phyloP scores from a whole-genome alignment of 2,329 filamentous ascomycete genomes.

The Rugonectria rugulosa region DNA sequence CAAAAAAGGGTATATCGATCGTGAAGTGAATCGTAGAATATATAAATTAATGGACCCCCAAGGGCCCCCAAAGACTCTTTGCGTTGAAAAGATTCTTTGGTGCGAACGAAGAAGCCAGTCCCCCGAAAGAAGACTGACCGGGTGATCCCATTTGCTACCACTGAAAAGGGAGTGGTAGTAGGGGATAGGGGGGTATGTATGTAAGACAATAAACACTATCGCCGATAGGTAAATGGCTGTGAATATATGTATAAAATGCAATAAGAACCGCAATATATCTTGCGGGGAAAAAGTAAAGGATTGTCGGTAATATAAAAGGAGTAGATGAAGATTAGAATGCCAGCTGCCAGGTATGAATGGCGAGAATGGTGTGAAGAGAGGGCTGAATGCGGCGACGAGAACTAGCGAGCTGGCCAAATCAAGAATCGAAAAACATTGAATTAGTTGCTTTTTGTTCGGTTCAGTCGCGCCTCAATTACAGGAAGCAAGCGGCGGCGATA shows the following conservation, averaged over 20 bases:
- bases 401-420: slow-evolving; percentile 27
- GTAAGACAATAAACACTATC: slow-evolving; percentile 46
- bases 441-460: not conserved
- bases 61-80: slow-evolving; percentile 22
- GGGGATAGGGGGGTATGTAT: slow-evolving; percentile 5
- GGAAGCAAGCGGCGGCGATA: slow-evolving; percentile 59
- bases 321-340: slow-evolving; percentile 33
- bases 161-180: slow-evolving; percentile 3
- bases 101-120: slow-evolving; percentile 27
- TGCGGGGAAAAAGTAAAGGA: slow-evolving; percentile 21
- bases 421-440: slow-evolving; percentile 25
- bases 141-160: slow-evolving; percentile 13
- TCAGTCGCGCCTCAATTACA: slow-evolving; percentile 41
- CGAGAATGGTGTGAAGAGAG: slow-evolving; percentile 16
- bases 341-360: slow-evolving; percentile 27
- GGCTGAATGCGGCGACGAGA: slow-evolving; percentile 11
- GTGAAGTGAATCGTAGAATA: slow-evolving; percentile 40
- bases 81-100: slow-evolving; percentile 13
- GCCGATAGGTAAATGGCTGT: slow-evolving; percentile 40
- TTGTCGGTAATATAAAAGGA: slow-evolving; percentile 24
- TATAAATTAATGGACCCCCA: slow-evolving; percentile 37
- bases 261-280: slow-evolving; percentile 18
- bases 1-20: slow-evolving; percentile 43
- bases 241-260: slow-evolving; percentile 36
- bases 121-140: slow-evolving; percentile 12